Evolutionary conservation across 345 rosid species (phyloP).

Genomic region (Citrus sp.): DNA sequence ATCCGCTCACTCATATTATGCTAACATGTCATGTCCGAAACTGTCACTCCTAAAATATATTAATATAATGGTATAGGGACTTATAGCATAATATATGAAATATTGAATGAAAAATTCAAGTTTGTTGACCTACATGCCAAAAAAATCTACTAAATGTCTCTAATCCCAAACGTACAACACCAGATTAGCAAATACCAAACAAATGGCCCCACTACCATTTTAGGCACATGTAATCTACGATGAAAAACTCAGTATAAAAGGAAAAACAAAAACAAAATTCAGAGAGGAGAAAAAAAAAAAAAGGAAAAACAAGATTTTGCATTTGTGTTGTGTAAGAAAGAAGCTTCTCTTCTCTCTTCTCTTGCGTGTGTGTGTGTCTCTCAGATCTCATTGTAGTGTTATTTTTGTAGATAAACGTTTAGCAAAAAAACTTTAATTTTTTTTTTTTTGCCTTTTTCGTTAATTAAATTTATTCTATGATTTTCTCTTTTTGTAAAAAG

Average conservation of each 20-base stretch:
- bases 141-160: not conserved
- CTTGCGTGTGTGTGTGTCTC: not conserved
- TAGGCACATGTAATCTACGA: not conserved
- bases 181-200: not conserved
- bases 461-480: not conserved
- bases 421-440: not conserved
- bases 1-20: rapidly evolving
- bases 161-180: not conserved
- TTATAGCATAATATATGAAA: not conserved
- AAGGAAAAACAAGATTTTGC: not conserved
- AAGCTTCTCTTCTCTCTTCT: not conserved
- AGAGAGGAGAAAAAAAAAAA: not conserved
- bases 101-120: too few species aligned
- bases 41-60: not conserved
- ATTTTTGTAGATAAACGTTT: not conserved
- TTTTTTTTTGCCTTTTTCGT: not conserved
- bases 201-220: not conserved
- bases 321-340: not conserved
- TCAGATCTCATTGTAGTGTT: not conserved
- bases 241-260: too few species aligned
- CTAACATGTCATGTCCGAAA: not conserved
- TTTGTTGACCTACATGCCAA: not conserved
- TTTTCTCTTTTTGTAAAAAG: constrained; percentile 3
- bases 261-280: too few species aligned
- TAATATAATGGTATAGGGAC: too few species aligned